These are phyloP conservation scores for Schoenoplectus tabernaemontani DNA, from an alignment of 202 grass and related monocot species.

Conservation along the genomic window DNA sequence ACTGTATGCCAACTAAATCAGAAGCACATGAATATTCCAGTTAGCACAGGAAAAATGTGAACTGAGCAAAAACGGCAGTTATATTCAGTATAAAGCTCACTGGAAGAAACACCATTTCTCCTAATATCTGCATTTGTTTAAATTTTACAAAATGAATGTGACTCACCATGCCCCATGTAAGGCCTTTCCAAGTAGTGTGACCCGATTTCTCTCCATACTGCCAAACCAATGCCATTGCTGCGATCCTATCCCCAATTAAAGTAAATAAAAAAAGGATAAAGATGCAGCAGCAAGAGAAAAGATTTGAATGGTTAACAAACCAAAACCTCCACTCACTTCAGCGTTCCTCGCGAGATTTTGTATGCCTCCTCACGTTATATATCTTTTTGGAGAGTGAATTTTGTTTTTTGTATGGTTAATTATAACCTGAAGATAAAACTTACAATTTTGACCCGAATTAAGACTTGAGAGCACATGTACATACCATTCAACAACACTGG, in stretches of 20 bases:
- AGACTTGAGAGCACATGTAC: background rate
- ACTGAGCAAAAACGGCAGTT: background rate
- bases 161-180: constrained; percentile 92
- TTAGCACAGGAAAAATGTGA: background rate
- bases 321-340: background rate
- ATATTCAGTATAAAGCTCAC: background rate
- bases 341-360: background rate
- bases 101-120: background rate
- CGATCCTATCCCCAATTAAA: constrained; percentile 39
- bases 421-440: background rate
- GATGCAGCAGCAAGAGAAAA: background rate
- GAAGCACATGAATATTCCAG: background rate
- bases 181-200: constrained; percentile 68
- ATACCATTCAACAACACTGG: constrained; percentile 89
- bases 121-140: background rate
- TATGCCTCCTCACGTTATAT: background rate
- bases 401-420: background rate
- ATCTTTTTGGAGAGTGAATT: background rate
- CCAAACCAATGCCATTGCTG: constrained; percentile 87
- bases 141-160: constrained; percentile 4
- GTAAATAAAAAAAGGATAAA: background rate
- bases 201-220: constrained; percentile 77
- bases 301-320: background rate
- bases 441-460: background rate
- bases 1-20: background rate